A percentile compares a stretch with the other conserved stretches of the same genome.
Conservation (phyloP, 345 rosid genomes). For the Eucalyptus fibrosa region DNA sequence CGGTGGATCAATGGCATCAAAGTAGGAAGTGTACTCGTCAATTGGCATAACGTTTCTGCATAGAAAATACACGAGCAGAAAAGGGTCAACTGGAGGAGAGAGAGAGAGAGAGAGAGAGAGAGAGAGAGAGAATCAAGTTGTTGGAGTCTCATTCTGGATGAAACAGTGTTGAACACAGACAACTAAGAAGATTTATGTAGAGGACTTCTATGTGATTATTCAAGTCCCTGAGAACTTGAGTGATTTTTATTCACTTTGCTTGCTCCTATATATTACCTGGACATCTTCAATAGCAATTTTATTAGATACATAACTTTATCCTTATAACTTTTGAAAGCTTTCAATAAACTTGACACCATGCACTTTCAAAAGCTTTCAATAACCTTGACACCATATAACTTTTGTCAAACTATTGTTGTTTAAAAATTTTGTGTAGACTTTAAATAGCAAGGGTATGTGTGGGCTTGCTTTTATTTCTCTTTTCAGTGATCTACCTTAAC, state of each 20-base stretch:
- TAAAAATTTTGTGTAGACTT: too few species aligned
- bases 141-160: not conserved
- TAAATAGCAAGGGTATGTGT: too few species aligned
- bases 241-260: not conserved
- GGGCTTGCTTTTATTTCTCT: too few species aligned
- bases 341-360: too few species aligned
- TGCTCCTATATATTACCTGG: not conserved
- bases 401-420: too few species aligned
- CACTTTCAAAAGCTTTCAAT: too few species aligned
- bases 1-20: conserved; percentile 74
- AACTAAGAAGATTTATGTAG: not conserved
- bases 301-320: not conserved
- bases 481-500: too few species aligned
- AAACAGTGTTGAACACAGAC: not conserved
- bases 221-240: not conserved
- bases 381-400: too few species aligned
- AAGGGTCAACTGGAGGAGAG: too few species aligned
- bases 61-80: not conserved
- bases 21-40: conserved; percentile 64
- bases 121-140: not conserved
- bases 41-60: conserved; percentile 71
- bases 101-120: too few species aligned
- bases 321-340: not conserved
- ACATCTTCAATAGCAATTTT: not conserved
- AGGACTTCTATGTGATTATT: not conserved